A percentile compares a stretch with the other conserved stretches of the same genome.
Conservation (phyloP, 768 basidiomycete genomes). For the Pleurotus sapidus region DNA sequence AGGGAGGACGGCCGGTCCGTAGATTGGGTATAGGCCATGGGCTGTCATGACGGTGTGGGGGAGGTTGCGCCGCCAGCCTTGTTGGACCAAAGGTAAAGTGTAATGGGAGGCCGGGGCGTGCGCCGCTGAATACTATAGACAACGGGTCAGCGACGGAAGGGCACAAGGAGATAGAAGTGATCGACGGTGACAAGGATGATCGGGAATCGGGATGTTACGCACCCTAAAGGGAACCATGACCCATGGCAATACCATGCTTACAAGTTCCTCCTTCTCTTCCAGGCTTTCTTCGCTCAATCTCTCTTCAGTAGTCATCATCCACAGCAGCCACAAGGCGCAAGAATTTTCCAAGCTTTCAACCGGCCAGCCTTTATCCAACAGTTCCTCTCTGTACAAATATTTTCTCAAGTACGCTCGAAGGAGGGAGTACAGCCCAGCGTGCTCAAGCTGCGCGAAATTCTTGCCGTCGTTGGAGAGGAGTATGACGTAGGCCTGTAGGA, state of each 20-base stretch:
- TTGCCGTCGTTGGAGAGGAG: slow-evolving; percentile 54
- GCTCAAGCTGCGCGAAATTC: slow-evolving; percentile 45
- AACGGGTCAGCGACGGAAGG: too few relatives aligned
- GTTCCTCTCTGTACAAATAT: slow-evolving; percentile 29
- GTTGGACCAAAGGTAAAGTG: slow-evolving; percentile 40
- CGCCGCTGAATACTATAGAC: slow-evolving; percentile 47
- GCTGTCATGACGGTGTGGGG: slow-evolving; percentile 24
- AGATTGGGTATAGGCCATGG: slow-evolving; percentile 48
- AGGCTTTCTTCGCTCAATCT: slow-evolving; percentile 25
- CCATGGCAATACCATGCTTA: slow-evolving; percentile 35
- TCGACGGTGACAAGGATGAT: not conserved
- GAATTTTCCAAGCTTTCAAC: slow-evolving; percentile 42
- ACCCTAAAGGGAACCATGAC: slow-evolving; percentile 52
- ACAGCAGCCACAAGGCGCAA: slow-evolving; percentile 53
- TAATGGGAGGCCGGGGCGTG: slow-evolving; percentile 64
- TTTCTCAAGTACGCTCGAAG: slow-evolving; percentile 14
- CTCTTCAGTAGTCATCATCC: slow-evolving; percentile 45
- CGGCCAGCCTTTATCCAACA: slow-evolving; percentile 43
- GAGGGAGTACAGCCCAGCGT: slow-evolving; percentile 39
- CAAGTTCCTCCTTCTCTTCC: slow-evolving; percentile 24
- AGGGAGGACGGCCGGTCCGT: slow-evolving; percentile 47
- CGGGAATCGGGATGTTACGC: slow-evolving; percentile 12
- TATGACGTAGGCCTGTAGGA: slow-evolving; percentile 53
- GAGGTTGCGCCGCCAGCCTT: not conserved
- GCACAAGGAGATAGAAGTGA: too few relatives aligned